Evolutionary conservation across 331 rosid species (phyloP).

Genomic region (Malus hybrid): DNA sequence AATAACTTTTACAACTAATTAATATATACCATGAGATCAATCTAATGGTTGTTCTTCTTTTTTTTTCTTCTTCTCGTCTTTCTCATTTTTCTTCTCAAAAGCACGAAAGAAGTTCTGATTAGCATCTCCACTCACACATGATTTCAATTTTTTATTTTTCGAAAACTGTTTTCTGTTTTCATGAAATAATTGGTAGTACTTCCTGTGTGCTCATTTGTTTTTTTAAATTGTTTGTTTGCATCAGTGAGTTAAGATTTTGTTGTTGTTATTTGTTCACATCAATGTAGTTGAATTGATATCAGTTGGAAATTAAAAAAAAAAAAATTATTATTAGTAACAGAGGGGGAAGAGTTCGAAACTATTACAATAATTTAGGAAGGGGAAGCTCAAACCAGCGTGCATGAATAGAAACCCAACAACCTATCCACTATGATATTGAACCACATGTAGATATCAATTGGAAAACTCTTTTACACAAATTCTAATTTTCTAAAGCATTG

Average conservation of each 20-base stretch:
- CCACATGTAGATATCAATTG: neutral
- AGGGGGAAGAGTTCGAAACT: too few relatives aligned
- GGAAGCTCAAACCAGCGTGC: too few relatives aligned
- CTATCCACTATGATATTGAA: too few relatives aligned
- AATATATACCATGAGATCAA: too few relatives aligned
- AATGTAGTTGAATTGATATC: neutral
- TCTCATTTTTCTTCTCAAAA: neutral
- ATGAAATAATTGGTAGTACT: neutral
- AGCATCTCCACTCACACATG: constrained; percentile 6
- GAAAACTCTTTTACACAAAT: constrained; percentile 1
- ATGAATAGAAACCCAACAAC: too few relatives aligned
- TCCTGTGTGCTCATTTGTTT: neutral
- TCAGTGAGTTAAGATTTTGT: too few relatives aligned
- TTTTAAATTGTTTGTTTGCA: neutral
- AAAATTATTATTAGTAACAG: too few relatives aligned
- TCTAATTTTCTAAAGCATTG: neutral
- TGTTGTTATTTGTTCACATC: neutral
- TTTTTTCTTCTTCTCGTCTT: too few relatives aligned
- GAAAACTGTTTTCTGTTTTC: neutral
- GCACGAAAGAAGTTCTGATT: constrained; percentile 17
- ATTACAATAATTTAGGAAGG: too few relatives aligned
- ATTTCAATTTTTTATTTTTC: neutral
- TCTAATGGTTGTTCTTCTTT: too few relatives aligned
- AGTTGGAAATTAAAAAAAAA: too few relatives aligned
- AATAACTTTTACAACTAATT: too few relatives aligned